Conservation (phyloP, 306 rosid species). For the Vicia villosa region DNA sequence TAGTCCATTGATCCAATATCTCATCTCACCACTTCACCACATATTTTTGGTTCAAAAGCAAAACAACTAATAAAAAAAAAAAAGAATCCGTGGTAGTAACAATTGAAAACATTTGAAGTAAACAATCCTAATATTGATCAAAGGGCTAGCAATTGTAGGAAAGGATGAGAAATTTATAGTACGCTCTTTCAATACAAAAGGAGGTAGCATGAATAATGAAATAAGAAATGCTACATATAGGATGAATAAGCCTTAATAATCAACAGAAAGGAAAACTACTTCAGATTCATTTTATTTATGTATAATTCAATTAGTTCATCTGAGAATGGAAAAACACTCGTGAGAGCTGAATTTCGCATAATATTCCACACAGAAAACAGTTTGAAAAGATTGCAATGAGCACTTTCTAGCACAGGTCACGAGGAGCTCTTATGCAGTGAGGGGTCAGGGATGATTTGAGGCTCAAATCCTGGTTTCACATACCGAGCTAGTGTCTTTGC, state of each 20-base stretch:
- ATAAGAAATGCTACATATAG: not conserved
- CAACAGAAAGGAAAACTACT: not conserved
- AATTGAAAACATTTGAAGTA: not conserved
- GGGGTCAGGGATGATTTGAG: slow-evolving; percentile 78
- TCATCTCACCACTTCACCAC: too few species aligned
- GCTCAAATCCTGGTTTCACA: slow-evolving; percentile 76
- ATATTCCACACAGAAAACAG: slow-evolving; percentile 2
- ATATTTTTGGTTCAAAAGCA: too few species aligned
- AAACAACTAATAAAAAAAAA: too few species aligned
- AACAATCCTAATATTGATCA: not conserved
- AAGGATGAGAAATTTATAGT: not conserved
- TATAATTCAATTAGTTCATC: too few species aligned
- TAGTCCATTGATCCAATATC: too few species aligned
- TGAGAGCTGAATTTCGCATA: not conserved
- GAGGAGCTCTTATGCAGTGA: slow-evolving; percentile 55
- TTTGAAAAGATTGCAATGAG: slow-evolving; percentile 5
- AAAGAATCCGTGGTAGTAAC: not conserved
- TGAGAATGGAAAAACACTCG: too few species aligned
- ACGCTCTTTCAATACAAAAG: not conserved
- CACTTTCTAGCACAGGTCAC: not conserved
- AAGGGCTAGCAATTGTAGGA: not conserved
- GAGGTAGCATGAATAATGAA: not conserved
- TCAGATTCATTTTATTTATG: not conserved
- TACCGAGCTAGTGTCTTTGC: slow-evolving; percentile 59
- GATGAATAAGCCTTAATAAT: not conserved